These are phyloP conservation scores for Aspergillus bridgeri DNA, from an alignment of 495 filamentous ascomycete species.

Conservation along the genomic window DNA sequence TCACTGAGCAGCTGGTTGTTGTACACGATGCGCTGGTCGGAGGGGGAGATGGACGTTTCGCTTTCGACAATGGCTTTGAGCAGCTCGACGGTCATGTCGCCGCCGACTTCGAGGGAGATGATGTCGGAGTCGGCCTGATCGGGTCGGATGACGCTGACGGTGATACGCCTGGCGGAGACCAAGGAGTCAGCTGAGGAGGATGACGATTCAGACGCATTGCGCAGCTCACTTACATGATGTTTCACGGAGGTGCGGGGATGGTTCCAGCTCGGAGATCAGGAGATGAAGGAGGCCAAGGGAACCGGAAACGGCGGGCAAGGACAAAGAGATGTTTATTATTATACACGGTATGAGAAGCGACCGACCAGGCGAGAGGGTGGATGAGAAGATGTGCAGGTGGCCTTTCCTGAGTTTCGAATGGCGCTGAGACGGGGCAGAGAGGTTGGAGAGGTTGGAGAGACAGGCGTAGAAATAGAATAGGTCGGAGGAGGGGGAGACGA, in stretches of 20 bases:
- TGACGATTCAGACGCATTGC: neutral
- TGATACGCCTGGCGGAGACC: slow-evolving; percentile 62
- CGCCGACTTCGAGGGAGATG: slow-evolving; percentile 76
- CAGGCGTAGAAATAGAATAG: slow-evolving; percentile 7
- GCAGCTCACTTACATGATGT: slow-evolving; percentile 18
- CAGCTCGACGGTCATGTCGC: slow-evolving; percentile 78
- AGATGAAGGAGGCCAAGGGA: neutral
- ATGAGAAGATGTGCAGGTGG: neutral
- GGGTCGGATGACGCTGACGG: slow-evolving; percentile 75
- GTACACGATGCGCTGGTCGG: slow-evolving; percentile 66
- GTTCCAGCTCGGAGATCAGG: slow-evolving; percentile 1
- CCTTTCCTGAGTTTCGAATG: neutral
- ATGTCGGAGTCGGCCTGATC: slow-evolving; percentile 73
- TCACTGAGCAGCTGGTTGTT: slow-evolving; percentile 80
- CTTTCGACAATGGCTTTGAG: slow-evolving; percentile 80
- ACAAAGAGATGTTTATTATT: neutral
- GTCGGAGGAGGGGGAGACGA: slow-evolving; percentile 5
- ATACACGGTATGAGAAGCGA: too few relatives aligned
- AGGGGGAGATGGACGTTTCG: slow-evolving; percentile 52
- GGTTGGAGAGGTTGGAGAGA: slow-evolving; percentile 2
- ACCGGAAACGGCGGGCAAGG: neutral
- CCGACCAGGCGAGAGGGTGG: too few relatives aligned
- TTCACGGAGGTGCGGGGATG: slow-evolving; percentile 21
- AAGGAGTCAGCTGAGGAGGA: neutral
- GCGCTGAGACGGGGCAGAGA: neutral